A percentile compares a stretch with the other conserved stretches of the same genome.
Conservation (phyloP, 169 alveolate genomes). For the Babesia bovis region DNA sequence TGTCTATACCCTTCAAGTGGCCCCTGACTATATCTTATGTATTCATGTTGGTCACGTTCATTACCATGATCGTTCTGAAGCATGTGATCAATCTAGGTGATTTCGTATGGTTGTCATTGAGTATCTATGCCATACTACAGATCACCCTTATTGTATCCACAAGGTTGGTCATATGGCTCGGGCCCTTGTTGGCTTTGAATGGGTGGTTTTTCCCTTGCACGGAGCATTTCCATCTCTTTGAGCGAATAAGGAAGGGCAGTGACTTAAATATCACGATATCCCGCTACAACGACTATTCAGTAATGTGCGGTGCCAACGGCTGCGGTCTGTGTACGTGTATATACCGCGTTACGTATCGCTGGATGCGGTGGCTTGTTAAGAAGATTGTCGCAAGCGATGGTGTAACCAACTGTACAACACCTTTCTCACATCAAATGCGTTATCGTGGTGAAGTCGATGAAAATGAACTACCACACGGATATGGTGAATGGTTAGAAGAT, state of each 20-base stretch:
- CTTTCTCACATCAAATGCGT: slow-evolving; percentile 81
- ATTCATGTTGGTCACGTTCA: slow-evolving; percentile 69
- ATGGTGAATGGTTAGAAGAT: slow-evolving; percentile 89
- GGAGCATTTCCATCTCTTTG: slow-evolving; percentile 73
- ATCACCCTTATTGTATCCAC: slow-evolving; percentile 63
- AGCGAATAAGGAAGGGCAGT: slow-evolving; percentile 49
- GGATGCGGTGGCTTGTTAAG: slow-evolving; percentile 29
- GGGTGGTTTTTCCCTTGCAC: slow-evolving; percentile 80
- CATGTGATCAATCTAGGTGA: slow-evolving; percentile 52
- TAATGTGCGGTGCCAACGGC: slow-evolving; percentile 73
- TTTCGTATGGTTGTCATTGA: slow-evolving; percentile 56
- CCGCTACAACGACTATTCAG: slow-evolving; percentile 76
- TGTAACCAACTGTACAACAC: slow-evolving; percentile 62
- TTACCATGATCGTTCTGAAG: slow-evolving; percentile 63
- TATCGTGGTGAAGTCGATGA: slow-evolving; percentile 83
- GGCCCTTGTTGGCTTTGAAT: slow-evolving; percentile 74
- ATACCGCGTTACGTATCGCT: slow-evolving; percentile 72
- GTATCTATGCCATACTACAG: slow-evolving; percentile 67
- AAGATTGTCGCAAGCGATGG: slow-evolving; percentile 17
- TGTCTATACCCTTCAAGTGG: slow-evolving; percentile 70
- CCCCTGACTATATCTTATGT: slow-evolving; percentile 74
- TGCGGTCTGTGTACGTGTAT: slow-evolving; percentile 75
- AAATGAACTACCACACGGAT: slow-evolving; percentile 86
- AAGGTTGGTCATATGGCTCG: slow-evolving; percentile 60
- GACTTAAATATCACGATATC: slow-evolving; percentile 69